A percentile compares a stretch with the other conserved stretches of the same genome.
Conservation (phyloP, 441 rosid species). For the Populus trichocarpa region DNA sequence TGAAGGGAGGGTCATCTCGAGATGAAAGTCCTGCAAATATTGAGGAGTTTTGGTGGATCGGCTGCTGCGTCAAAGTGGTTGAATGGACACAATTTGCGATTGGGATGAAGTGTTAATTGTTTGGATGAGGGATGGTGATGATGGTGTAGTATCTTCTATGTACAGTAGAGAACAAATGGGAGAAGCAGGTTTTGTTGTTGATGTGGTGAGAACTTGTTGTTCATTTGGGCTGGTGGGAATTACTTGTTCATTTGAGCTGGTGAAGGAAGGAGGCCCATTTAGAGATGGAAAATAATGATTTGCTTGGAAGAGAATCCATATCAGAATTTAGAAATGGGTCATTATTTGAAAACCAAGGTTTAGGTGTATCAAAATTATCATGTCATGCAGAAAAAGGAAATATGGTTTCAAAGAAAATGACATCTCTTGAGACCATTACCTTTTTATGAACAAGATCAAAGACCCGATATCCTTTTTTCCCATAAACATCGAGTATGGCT, state of each 20-base stretch:
- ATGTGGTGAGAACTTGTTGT: not conserved
- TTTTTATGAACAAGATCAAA: not conserved
- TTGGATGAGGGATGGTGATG: not conserved
- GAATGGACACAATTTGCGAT: not conserved
- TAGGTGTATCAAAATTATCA: not conserved
- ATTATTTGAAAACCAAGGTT: not conserved
- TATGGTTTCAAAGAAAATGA: not conserved
- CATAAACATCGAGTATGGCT: not conserved
- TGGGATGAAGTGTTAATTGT: not conserved
- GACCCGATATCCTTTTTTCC: not conserved
- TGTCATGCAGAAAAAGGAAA: not conserved
- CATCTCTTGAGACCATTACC: not conserved
- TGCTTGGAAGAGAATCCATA: not conserved
- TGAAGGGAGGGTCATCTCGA: not conserved
- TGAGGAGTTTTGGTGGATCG: not conserved
- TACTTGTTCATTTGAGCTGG: no score
- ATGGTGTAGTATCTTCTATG: not conserved
- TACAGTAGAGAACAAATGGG: not conserved
- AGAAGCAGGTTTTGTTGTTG: not conserved
- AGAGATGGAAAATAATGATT: not conserved
- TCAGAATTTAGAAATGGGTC: not conserved
- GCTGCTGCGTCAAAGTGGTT: not conserved
- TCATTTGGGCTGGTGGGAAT: not conserved
- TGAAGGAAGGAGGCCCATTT: no score
- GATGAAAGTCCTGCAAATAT: not conserved